Base-by-base conservation (phyloP, 495 filamentous ascomycete genomes). In the Lichina pygmaea region DNA sequence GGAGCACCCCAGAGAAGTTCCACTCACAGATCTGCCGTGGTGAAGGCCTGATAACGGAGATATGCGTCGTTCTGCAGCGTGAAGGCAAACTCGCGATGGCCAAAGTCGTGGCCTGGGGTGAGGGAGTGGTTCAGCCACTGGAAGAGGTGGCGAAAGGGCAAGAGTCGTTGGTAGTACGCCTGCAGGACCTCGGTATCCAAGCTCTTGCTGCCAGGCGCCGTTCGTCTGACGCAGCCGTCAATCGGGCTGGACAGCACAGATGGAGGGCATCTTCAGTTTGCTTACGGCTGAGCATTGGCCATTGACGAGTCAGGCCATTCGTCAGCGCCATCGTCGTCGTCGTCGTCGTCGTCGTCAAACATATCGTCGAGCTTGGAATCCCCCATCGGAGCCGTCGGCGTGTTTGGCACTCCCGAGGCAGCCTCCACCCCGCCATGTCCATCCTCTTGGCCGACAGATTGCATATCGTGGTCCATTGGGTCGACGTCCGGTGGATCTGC, bases 91-190 rank as follows among this genome's bases (percentile, higher is more conserved):
- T 99, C 89, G 45, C 89, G 80, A 54, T 94, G 82, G 11, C 67
- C 72, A 57, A 95, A 95, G 55, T 95, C 86, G 48, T 73, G 74
- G 2, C 77, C 75, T 0, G 91, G 89, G 6, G 73, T 68, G 31
- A 85, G 75, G 41, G 80, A 81, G 58, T 99, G 89, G 55, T 95
- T 95, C 13, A 99, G 71, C 89, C 89, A 99, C 58, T 94, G 86
- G 62, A 94, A 95, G 24, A 94, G 74, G 51, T 81, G 77, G 33
- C 89, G 77, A 65, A 91, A 99, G 7, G 89, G 89, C 57, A 95
- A 95, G 36, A 95, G 71, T 38, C 89, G 82, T 55, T 91, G 81
- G 54, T 99, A 99, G 60, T 93, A 99, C 32, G 73, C 75, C 47
- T 79, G 70, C 73, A 95, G 78, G 11, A 86, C 65, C 52, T 85